phyloP scores from a whole-genome alignment of 345 rosid species.

The Brassica cretica region DNA sequence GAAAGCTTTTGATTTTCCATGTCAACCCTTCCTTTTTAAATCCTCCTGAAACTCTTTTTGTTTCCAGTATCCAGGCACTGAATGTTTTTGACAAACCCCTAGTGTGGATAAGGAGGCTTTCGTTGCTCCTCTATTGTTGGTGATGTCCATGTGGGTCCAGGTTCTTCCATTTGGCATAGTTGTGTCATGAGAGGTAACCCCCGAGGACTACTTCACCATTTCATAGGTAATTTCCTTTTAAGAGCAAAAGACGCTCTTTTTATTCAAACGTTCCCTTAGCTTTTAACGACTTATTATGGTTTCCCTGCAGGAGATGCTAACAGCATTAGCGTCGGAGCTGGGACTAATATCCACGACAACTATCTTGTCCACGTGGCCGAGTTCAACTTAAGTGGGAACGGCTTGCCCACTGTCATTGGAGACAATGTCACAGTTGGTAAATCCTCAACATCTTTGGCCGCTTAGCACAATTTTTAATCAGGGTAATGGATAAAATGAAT shows the following conservation, averaged over 20 bases:
- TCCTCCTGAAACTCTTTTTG: slow-evolving; percentile 12
- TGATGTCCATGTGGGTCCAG: slow-evolving; percentile 68
- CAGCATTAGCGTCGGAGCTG: slow-evolving; percentile 65
- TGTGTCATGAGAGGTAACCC: slow-evolving; percentile 78
- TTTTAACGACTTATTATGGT: not conserved
- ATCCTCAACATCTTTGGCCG: not conserved
- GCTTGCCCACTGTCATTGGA: slow-evolving; percentile 71
- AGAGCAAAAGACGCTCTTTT: not conserved
- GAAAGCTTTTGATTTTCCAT: slow-evolving; percentile 5
- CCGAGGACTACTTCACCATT: not conserved
- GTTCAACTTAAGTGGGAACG: slow-evolving; percentile 75
- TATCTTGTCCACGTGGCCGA: slow-evolving; percentile 81
- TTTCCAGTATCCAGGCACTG: slow-evolving; percentile 83
- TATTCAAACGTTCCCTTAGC: not conserved
- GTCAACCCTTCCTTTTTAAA: no score
- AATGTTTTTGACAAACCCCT: slow-evolving; percentile 76
- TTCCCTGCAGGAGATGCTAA: slow-evolving; percentile 67
- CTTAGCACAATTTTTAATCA: no score
- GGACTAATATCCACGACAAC: slow-evolving; percentile 77
- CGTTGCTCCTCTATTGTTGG: slow-evolving; percentile 83
- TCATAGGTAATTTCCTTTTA: slow-evolving; percentile 10
- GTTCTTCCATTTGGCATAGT: slow-evolving; percentile 91
- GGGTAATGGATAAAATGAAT: not conserved
- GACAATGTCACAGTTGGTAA: slow-evolving; percentile 77
- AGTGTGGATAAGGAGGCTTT: slow-evolving; percentile 60